phyloP scores from a whole-genome alignment of 2,329 filamentous ascomycete species.

The Meredithiella fracta region DNA sequence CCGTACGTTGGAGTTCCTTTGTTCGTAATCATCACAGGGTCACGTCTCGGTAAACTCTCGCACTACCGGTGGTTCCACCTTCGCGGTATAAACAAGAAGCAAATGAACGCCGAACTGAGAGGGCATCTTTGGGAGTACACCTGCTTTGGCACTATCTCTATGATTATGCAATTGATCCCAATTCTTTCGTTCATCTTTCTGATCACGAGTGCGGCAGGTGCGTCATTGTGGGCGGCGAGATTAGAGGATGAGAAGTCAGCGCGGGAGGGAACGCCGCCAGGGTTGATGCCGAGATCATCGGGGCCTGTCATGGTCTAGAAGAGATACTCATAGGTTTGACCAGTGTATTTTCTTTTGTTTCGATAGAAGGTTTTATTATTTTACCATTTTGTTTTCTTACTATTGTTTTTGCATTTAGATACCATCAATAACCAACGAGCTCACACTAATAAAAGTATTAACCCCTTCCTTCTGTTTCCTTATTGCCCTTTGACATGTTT shows the following conservation, averaged over 20 bases:
- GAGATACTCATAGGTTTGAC: too few species aligned
- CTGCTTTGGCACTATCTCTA: constrained; percentile 79
- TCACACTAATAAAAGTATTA: too few species aligned
- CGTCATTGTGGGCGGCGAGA: constrained; percentile 70
- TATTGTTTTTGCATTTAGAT: too few species aligned
- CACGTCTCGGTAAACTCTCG: constrained; percentile 70
- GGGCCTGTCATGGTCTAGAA: not conserved
- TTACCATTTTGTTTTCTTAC: too few species aligned
- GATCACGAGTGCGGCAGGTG: constrained; percentile 68
- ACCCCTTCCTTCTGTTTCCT: too few species aligned
- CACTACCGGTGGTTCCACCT: constrained; percentile 86
- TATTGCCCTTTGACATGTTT: too few species aligned
- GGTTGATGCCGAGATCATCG: not conserved
- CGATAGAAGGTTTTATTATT: too few species aligned
- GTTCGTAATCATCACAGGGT: constrained; percentile 78
- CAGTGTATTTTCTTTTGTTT: too few species aligned
- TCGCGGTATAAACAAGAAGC: constrained; percentile 53
- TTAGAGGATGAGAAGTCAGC: constrained; percentile 43
- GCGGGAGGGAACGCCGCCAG: not conserved
- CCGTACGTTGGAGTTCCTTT: constrained; percentile 68
- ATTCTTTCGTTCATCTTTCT: constrained; percentile 88
- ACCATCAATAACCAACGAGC: too few species aligned
- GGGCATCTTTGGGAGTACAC: constrained; percentile 65
- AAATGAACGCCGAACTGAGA: constrained; percentile 54
- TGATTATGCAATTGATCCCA: constrained; percentile 75